Evolutionary conservation across 306 rosid genomes (phyloP).

Genomic region (Vigna hirtella): DNA sequence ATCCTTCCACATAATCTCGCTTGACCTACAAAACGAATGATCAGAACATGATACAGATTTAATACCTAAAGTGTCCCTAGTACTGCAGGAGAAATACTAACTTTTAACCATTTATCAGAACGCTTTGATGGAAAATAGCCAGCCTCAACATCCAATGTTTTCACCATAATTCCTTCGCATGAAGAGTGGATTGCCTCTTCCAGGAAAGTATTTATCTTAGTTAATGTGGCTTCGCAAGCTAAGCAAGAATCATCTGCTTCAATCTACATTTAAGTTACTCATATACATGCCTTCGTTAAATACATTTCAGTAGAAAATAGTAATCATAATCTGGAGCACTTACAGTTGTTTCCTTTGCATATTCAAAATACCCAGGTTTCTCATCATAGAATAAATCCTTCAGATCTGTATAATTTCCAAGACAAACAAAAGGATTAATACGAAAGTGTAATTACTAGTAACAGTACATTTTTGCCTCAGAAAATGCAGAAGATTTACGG

Average conservation of each 20-base stretch:
- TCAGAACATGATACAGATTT: slow-evolving; percentile 23
- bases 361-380: slow-evolving; percentile 76
- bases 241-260: slow-evolving; percentile 80
- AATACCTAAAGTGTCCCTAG: slow-evolving; percentile 18
- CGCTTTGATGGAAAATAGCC: slow-evolving; percentile 94
- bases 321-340: slow-evolving; percentile 46
- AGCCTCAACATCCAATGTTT: slow-evolving; percentile 84
- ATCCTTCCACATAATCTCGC: slow-evolving; percentile 90
- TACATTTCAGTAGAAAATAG: slow-evolving; percentile 24
- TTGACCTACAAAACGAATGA: slow-evolving; percentile 70
- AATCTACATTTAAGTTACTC: slow-evolving; percentile 54
- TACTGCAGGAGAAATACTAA: slow-evolving; percentile 41
- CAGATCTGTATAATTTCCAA: slow-evolving; percentile 59
- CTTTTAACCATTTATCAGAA: slow-evolving; percentile 88
- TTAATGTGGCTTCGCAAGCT: slow-evolving; percentile 64
- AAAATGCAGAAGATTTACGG: slow-evolving; percentile 34
- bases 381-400: slow-evolving; percentile 71
- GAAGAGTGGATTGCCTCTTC: slow-evolving; percentile 75
- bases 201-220: slow-evolving; percentile 66
- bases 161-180: slow-evolving; percentile 95
- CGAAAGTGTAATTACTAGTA: slow-evolving; percentile 19
- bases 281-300: slow-evolving; percentile 18
- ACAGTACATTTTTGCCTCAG: slow-evolving; percentile 23
- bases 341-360: slow-evolving; percentile 85
- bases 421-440: slow-evolving; percentile 34